Percentiles rank a stretch among this genome's conserved stretches.
These are phyloP conservation scores for Aspergillus mulundensis DNA, from an alignment of 495 filamentous ascomycete species.

Conservation along the genomic window DNA sequence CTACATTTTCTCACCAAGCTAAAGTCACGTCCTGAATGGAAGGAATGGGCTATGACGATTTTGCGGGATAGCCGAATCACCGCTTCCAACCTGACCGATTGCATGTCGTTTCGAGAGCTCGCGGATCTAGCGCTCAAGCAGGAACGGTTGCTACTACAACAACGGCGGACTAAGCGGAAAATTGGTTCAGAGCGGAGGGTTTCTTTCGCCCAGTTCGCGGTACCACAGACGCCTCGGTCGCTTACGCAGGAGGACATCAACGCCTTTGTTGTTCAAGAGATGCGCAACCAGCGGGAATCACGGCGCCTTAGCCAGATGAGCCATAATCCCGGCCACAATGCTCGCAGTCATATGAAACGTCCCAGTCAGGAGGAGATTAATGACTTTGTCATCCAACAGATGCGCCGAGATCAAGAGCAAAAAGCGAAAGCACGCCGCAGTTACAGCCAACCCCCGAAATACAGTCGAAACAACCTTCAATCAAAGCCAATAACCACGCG, in stretches of 20 bases:
- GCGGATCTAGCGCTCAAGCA: conserved; percentile 21
- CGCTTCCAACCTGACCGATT: conserved; percentile 15
- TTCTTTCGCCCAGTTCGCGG: neutral
- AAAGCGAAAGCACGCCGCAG: conserved; percentile 17
- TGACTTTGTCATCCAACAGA: conserved; percentile 29
- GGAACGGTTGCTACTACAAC: conserved; percentile 14
- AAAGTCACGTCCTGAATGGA: conserved; percentile 26
- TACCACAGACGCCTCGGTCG: neutral
- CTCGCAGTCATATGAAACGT: conserved; percentile 20
- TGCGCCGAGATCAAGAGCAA: conserved; percentile 25
- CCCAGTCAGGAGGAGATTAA: conserved; percentile 34
- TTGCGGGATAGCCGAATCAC: conserved; percentile 24
- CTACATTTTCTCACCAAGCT: conserved; percentile 28
- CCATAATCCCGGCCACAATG: neutral
- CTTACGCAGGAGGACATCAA: conserved; percentile 28
- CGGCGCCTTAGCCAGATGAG: conserved; percentile 4
- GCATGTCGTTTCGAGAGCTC: conserved; percentile 24
- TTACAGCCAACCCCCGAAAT: conserved; percentile 23
- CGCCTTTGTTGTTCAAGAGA: conserved; percentile 25
- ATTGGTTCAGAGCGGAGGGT: neutral
- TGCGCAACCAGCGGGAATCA: conserved; percentile 13
- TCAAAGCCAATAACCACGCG: neutral
- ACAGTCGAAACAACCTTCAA: conserved; percentile 3
- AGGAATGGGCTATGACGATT: conserved; percentile 24
- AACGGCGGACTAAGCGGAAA: neutral